Conservation (phyloP, 169 alveolate genomes). For the Plasmodium inui region DNA sequence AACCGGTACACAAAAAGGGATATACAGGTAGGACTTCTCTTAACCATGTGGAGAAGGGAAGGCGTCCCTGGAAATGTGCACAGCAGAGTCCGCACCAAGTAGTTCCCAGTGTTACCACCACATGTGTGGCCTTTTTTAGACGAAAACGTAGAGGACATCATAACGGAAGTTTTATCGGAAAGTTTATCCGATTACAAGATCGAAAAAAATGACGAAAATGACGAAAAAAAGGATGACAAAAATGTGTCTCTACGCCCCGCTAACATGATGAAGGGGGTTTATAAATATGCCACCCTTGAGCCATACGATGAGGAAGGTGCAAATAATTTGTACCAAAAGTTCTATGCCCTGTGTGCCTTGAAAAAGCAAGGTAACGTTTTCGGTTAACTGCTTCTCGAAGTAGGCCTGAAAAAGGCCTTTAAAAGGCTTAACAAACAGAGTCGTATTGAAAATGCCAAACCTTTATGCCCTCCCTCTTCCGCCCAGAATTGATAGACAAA, state of each 20-base stretch:
- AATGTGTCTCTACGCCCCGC: not conserved
- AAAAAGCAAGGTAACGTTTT: constrained; percentile 36
- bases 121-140: constrained; percentile 21
- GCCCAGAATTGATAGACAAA: constrained; percentile 37
- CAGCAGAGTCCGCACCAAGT: not conserved
- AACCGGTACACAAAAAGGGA: not conserved
- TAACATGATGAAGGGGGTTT: constrained; percentile 2
- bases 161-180: constrained; percentile 13
- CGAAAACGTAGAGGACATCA: constrained; percentile 30
- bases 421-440: not conserved
- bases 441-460: not conserved
- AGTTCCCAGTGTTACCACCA: not conserved
- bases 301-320: not conserved
- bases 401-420: not conserved
- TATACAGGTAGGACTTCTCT: constrained; percentile 11
- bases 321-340: constrained; percentile 54
- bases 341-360: constrained; percentile 29
- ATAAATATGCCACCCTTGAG: not conserved
- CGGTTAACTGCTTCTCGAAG: not conserved
- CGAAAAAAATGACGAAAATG: not conserved
- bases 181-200: constrained; percentile 14
- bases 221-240: not conserved
- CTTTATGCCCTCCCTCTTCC: not conserved
- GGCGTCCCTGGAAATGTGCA: not conserved
- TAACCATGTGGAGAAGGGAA: not conserved